Percentiles rank a stretch among this genome's conserved stretches.
These are phyloP conservation scores for Lentinus brumalis DNA, from an alignment of 768 basidiomycete genomes.

Conservation along the genomic window DNA sequence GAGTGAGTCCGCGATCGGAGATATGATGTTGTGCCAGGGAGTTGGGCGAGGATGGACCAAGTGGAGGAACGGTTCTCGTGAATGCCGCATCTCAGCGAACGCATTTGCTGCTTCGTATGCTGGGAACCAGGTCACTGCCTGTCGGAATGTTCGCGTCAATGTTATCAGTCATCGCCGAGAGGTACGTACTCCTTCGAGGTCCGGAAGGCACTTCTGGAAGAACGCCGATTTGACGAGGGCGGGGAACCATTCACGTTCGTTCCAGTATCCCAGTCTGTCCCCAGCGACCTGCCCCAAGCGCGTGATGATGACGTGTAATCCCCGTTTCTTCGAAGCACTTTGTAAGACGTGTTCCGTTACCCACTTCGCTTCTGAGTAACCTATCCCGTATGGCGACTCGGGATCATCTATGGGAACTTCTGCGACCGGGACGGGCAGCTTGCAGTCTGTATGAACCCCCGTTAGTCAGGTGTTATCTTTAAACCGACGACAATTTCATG, in stretches of 20 bases:
- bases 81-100: constrained; percentile 27
- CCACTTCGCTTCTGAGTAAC: constrained; percentile 36
- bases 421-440: constrained; percentile 1
- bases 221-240: constrained; percentile 28
- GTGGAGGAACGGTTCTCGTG: constrained; percentile 30
- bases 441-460: constrained; percentile 6
- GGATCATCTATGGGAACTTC: constrained; percentile 11
- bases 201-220: constrained; percentile 29
- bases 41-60: constrained; percentile 44
- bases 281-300: constrained; percentile 38
- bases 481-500: not conserved
- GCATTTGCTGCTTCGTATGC: constrained; percentile 26
- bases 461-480: not conserved
- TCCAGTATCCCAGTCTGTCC: constrained; percentile 35
- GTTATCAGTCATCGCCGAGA: not conserved
- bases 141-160: not conserved
- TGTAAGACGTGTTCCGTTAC: constrained; percentile 34
- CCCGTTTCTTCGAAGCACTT: constrained; percentile 21
- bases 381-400: constrained; percentile 20
- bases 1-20: constrained; percentile 18
- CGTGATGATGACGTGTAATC: constrained; percentile 29
- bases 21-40: constrained; percentile 29
- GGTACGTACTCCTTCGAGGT: constrained; percentile 19
- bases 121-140: constrained; percentile 31
- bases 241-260: constrained; percentile 36